Evolutionary conservation across 2,329 filamentous ascomycete genomes (phyloP).

Genomic region (Epichloe aotearoae): DNA sequence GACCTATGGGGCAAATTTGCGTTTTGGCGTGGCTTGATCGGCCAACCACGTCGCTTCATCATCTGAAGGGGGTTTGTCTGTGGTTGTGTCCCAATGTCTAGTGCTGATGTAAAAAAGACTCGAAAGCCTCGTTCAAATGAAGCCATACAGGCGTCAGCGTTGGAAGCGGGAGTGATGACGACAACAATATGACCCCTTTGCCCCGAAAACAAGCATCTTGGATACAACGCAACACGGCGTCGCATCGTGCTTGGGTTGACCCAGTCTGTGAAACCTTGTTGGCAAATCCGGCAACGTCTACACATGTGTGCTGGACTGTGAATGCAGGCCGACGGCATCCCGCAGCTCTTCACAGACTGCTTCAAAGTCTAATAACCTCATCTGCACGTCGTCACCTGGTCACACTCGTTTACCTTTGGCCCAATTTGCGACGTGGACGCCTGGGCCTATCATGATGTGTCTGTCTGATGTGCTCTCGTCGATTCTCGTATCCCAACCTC

Average conservation of each 20-base stretch:
- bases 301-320: not conserved
- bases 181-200: not conserved
- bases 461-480: no score
- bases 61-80: no score
- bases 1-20: not conserved
- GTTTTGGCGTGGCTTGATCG: not conserved
- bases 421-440: not conserved
- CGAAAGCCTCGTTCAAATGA: no score
- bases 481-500: no score
- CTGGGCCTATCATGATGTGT: not conserved
- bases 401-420: not conserved
- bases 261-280: not conserved
- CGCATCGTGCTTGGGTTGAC: not conserved
- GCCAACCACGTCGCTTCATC: not conserved
- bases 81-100: no score
- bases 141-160: not conserved
- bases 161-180: not conserved
- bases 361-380: no score
- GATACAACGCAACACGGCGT: constrained; percentile 1
- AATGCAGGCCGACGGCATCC: not conserved
- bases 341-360: not conserved
- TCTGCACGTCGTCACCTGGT: not conserved
- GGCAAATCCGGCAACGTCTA: not conserved
- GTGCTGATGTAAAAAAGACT: no score
- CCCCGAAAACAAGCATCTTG: constrained; percentile 1